A percentile compares a stretch with the other conserved stretches of the same genome.
Conservation (phyloP, 163 green algal species). For the Dunaliella salina region DNA sequence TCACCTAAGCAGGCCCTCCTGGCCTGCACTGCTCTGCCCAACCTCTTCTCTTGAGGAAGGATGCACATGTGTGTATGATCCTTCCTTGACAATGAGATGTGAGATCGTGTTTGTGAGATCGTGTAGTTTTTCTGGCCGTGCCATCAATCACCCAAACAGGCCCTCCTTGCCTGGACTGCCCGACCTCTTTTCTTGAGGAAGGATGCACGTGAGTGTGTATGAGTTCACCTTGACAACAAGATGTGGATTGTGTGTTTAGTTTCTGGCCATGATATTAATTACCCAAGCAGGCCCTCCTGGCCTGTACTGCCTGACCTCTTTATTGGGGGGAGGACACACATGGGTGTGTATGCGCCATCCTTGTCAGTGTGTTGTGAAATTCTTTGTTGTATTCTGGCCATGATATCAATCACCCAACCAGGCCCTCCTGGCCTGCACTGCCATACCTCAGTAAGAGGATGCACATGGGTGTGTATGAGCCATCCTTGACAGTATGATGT, state of each 20-base stretch:
- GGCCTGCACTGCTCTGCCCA: background rate
- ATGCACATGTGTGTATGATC: background rate
- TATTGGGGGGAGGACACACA: background rate
- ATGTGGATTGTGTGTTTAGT: background rate
- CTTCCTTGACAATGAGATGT: background rate
- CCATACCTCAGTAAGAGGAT: background rate
- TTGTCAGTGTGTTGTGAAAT: background rate
- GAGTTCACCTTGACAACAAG: no score
- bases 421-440: slow-evolving; percentile 12
- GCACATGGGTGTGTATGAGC: background rate
- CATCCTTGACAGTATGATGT: background rate
- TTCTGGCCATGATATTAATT: background rate
- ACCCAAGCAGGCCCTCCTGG: slow-evolving; percentile 11
- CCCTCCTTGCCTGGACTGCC: background rate
- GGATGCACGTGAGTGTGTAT: background rate
- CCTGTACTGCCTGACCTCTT: slow-evolving; percentile 3
- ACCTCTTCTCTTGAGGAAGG: background rate
- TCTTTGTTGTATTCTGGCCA: background rate
- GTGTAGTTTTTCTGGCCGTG: background rate
- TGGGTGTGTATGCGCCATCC: slow-evolving; percentile 2
- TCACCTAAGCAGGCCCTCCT: slow-evolving; percentile 6
- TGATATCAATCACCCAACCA: slow-evolving; percentile 1
- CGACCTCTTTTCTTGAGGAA: background rate
- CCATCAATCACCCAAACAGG: background rate
- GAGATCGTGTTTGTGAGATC: background rate